Conservation (phyloP, 306 rosid genomes). For the Prunus davidiana region DNA sequence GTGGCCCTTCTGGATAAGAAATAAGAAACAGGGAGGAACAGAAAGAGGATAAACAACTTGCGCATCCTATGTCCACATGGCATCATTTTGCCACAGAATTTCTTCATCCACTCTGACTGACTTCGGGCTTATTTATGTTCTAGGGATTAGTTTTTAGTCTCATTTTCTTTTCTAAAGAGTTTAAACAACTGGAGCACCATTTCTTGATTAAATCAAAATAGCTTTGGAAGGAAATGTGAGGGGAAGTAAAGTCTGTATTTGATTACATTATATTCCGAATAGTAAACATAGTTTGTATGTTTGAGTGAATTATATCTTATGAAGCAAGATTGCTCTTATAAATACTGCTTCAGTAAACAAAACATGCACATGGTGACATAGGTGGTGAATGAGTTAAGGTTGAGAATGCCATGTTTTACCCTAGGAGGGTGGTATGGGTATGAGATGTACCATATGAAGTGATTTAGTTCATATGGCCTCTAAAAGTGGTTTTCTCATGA, state of each 20-base stretch:
- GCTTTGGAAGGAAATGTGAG: background rate
- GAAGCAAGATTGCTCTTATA: background rate
- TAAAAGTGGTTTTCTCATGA: background rate
- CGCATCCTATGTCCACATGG: conserved; percentile 8
- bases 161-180: background rate
- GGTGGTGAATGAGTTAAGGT: background rate
- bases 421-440: background rate
- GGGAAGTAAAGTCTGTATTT: background rate
- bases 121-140: background rate
- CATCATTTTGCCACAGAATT: conserved; percentile 1
- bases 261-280: background rate
- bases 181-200: background rate
- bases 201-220: background rate
- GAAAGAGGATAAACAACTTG: conserved; percentile 2
- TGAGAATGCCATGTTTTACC: background rate
- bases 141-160: background rate
- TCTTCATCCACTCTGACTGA: background rate
- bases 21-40: conserved; percentile 5
- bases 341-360: background rate
- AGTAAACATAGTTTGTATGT: background rate
- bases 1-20: conserved; percentile 4
- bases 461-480: background rate
- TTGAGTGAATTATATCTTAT: background rate
- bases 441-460: background rate
- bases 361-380: background rate